A percentile compares a stretch with the other conserved stretches of the same genome.
These are phyloP conservation scores for Fusarium solani-melongenae DNA, from an alignment of 2,329 filamentous ascomycete species.

Conservation along the genomic window DNA sequence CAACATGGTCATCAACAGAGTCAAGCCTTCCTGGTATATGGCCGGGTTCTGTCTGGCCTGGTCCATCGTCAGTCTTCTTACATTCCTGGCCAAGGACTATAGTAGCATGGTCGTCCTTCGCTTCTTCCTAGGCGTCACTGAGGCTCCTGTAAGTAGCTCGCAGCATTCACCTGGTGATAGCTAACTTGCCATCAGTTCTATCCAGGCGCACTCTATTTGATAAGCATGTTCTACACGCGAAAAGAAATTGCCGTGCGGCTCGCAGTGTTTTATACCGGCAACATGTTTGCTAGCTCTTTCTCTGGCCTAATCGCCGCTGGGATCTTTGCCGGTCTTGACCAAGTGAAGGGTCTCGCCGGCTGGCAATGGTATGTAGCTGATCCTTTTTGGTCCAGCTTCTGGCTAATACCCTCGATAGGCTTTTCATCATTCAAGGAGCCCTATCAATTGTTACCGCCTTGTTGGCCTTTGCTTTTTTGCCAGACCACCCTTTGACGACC, in stretches of 20 bases:
- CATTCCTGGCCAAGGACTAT: slow-evolving; percentile 55
- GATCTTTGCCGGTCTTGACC: slow-evolving; percentile 49
- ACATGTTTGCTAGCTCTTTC: slow-evolving; percentile 51
- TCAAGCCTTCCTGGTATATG: slow-evolving; percentile 58
- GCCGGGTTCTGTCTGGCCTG: slow-evolving; percentile 49
- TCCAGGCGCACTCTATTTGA: slow-evolving; percentile 50
- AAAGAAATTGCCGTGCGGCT: slow-evolving; percentile 56
- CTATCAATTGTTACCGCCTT: slow-evolving; percentile 44
- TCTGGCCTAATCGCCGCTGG: slow-evolving; percentile 57
- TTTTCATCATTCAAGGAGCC: slow-evolving; percentile 47
- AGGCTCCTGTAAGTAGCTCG: slow-evolving; percentile 45
- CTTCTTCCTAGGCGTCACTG: slow-evolving; percentile 54
- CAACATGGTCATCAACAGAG: slow-evolving; percentile 53
- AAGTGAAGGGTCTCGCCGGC: slow-evolving; percentile 37
- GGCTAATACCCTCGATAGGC: slow-evolving; percentile 2
- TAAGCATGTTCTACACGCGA: slow-evolving; percentile 65
- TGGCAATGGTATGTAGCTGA: slow-evolving; percentile 43
- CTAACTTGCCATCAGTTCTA: slow-evolving; percentile 37
- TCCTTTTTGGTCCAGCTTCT: not conserved
- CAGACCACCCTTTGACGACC: slow-evolving; percentile 53
- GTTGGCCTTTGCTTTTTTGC: slow-evolving; percentile 47
- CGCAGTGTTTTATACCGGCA: slow-evolving; percentile 57
- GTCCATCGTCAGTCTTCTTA: slow-evolving; percentile 55
- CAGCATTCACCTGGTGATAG: not conserved
- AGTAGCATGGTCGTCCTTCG: slow-evolving; percentile 55